Conservation (phyloP, 2,329 filamentous ascomycete species). For the Zymoseptoria brevis region DNA sequence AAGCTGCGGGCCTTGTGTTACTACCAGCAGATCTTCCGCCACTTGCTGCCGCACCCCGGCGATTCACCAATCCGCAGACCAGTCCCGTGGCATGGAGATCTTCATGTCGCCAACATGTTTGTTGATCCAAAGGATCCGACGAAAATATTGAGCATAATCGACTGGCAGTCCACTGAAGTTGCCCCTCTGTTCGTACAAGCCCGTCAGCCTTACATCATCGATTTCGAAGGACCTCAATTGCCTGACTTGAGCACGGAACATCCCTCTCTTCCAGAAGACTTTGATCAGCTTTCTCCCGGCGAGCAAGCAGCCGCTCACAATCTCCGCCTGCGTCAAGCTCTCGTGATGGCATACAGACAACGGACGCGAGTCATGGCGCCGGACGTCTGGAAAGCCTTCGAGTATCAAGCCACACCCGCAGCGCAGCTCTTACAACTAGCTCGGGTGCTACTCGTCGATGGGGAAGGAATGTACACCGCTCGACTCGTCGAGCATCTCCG, state of each 20-base stretch:
- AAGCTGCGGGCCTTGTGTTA: conserved; percentile 28
- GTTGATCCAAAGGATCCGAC: conserved; percentile 25
- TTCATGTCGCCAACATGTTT: conserved; percentile 30
- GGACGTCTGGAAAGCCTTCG: conserved; percentile 29
- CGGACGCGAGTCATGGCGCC: neutral
- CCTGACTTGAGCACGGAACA: conserved; percentile 24
- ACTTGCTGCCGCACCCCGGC: conserved; percentile 23
- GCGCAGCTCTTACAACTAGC: conserved; percentile 1
- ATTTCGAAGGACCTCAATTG: conserved; percentile 5
- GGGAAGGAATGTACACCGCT: conserved; percentile 5
- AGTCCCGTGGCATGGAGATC: conserved; percentile 22
- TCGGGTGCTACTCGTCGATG: conserved; percentile 2
- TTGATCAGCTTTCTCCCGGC: conserved; percentile 28
- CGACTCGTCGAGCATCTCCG: conserved; percentile 1
- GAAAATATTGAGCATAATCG: conserved; percentile 28
- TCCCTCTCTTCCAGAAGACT: conserved; percentile 8
- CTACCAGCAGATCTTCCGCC: conserved; percentile 26
- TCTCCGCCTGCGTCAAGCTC: neutral
- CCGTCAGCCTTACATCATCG: conserved; percentile 4
- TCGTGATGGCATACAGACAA: neutral
- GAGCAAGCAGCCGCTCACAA: conserved; percentile 19
- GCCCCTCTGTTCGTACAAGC: conserved; percentile 6
- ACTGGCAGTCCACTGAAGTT: conserved; percentile 25
- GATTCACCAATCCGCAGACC: conserved; percentile 20
- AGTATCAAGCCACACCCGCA: conserved; percentile 32